Percentiles rank a stretch among this genome's conserved stretches.
phyloP scores from a whole-genome alignment of 2,329 filamentous ascomycete species.

The Tolypocladium amazonense region DNA sequence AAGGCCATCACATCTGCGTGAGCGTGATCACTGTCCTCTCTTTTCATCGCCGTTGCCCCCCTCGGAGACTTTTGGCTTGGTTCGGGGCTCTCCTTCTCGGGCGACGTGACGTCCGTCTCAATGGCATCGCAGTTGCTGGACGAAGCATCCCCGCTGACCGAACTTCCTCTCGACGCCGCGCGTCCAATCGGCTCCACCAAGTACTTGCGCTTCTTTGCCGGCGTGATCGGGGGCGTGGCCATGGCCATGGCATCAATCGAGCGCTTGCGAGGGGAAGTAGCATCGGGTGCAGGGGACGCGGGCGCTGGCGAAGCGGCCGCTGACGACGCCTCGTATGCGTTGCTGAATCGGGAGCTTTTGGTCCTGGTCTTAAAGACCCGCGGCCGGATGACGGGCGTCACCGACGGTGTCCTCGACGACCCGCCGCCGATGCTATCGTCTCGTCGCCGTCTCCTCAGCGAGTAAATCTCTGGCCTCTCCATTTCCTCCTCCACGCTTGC shows the following conservation, averaged over 20 bases:
- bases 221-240: conserved; percentile 44
- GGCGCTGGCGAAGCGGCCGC: conserved; percentile 13
- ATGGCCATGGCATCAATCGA: conserved; percentile 33
- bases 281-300: conserved; percentile 15
- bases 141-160: conserved; percentile 16
- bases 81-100: conserved; percentile 36
- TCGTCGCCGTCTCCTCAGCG: conserved; percentile 41
- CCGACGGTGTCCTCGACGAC: conserved; percentile 46
- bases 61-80: conserved; percentile 21
- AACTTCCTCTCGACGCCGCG: conserved; percentile 27
- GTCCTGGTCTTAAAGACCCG: conserved; percentile 31
- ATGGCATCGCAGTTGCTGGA: conserved; percentile 16
- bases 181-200: conserved; percentile 14
- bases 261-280: conserved; percentile 24
- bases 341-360: conserved; percentile 20
- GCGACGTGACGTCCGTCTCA: conserved; percentile 37
- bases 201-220: conserved; percentile 37
- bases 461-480: conserved; percentile 35
- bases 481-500: conserved; percentile 44
- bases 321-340: conserved; percentile 23
- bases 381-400: conserved; percentile 44
- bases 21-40: conserved; percentile 4
- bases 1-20: conserved; percentile 3
- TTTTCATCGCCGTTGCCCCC: conserved; percentile 1
- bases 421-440: conserved; percentile 35